Percentiles rank a stretch among this genome's conserved stretches.
Evolutionary conservation across 2,329 filamentous ascomycete species (phyloP).

Genomic region (Sporothrix luriei): DNA sequence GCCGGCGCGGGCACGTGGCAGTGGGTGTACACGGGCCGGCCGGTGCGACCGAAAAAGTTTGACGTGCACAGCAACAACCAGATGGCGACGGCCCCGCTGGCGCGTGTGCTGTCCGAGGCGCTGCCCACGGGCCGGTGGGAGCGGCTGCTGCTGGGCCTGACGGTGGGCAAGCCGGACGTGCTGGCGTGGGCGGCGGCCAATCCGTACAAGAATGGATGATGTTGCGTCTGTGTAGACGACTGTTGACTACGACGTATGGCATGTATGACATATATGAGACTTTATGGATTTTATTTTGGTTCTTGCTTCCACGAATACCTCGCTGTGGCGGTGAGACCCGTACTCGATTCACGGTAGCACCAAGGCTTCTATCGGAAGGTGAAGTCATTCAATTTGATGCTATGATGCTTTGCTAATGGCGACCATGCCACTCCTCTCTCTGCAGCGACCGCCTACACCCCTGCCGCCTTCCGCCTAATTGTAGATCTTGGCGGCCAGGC

Average conservation of each 20-base stretch:
- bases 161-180: slow-evolving; percentile 32
- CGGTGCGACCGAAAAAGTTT: slow-evolving; percentile 19
- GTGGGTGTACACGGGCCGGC: slow-evolving; percentile 40
- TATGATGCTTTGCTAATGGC: background rate
- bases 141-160: slow-evolving; percentile 36
- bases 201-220: background rate
- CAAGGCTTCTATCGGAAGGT: too few species aligned
- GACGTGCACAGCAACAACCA: slow-evolving; percentile 28
- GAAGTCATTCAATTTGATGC: background rate
- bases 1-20: slow-evolving; percentile 41
- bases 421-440: too few species aligned
- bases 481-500: slow-evolving; percentile 46
- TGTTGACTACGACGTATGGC: background rate
- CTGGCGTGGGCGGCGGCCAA: slow-evolving; percentile 32
- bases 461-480: slow-evolving; percentile 38
- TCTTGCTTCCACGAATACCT: too few species aligned
- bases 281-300: too few species aligned
- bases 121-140: slow-evolving; percentile 44
- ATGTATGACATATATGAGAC: too few species aligned
- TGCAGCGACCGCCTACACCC: too few species aligned
- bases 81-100: slow-evolving; percentile 14
- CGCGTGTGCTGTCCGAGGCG: slow-evolving; percentile 41
- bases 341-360: too few species aligned
- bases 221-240: too few species aligned
- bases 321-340: too few species aligned